These are phyloP conservation scores for Fusarium sp. DNA, from an alignment of 2,329 filamentous ascomycete species.

Conservation along the genomic window DNA sequence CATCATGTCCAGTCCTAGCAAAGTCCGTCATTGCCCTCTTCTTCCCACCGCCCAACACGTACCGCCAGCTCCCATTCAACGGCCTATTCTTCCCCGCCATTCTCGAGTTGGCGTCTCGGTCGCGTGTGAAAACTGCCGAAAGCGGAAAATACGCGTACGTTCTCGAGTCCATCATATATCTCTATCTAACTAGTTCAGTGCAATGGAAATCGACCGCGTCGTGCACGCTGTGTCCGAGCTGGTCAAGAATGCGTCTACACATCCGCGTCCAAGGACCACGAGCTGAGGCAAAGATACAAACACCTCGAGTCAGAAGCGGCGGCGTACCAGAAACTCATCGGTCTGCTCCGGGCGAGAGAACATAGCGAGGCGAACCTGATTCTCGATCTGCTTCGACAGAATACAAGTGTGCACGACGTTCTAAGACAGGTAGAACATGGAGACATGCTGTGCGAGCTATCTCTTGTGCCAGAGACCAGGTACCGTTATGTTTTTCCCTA, in stretches of 20 bases:
- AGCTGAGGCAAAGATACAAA: neutral
- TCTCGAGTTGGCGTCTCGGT: conserved; percentile 2
- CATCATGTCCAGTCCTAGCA: neutral
- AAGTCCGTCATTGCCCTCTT: neutral
- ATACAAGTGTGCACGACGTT: neutral
- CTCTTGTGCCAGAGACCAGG: neutral
- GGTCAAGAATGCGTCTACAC: neutral
- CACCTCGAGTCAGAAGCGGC: neutral
- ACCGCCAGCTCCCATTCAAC: neutral
- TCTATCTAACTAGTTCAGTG: conserved; percentile 1
- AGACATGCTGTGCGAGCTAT: conserved; percentile 16
- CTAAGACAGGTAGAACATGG: conserved; percentile 19
- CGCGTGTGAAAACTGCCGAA: conserved; percentile 18
- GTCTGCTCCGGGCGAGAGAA: neutral
- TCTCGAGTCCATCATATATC: fast-evolving
- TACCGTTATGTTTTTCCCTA: neutral
- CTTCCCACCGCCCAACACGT: conserved; percentile 1
- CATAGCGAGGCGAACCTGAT: conserved; percentile 1
- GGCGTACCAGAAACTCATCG: neutral
- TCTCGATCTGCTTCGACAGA: conserved; percentile 12
- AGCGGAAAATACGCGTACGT: conserved; percentile 6
- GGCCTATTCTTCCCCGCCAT: neutral
- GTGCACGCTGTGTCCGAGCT: neutral
- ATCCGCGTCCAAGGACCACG: neutral
- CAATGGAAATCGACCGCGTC: conserved; percentile 8